phyloP scores from a whole-genome alignment of 345 rosid species.

The Corymbia maculata region DNA sequence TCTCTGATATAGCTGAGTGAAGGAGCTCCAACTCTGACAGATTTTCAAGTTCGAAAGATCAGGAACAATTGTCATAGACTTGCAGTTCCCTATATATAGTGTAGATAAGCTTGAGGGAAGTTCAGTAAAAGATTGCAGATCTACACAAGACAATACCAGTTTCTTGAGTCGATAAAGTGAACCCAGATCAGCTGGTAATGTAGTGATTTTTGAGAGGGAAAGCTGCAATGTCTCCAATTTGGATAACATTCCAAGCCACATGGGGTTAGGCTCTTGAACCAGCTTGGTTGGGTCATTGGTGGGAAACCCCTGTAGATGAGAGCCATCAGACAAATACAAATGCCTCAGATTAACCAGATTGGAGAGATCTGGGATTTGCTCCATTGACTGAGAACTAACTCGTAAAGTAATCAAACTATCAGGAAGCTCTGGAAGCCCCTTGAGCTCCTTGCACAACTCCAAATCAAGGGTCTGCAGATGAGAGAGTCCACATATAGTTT shows the following conservation, averaged over 20 bases:
- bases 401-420: neutral
- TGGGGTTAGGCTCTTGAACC: neutral
- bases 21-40: constrained; percentile 8
- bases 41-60: constrained; percentile 2
- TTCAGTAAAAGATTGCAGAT: neutral
- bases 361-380: constrained; percentile 2
- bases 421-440: constrained; percentile 1
- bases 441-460: constrained; percentile 1
- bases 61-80: constrained; percentile 4
- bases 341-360: neutral
- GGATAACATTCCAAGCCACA: constrained; percentile 5
- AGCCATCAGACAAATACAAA: constrained; percentile 1
- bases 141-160: constrained; percentile 7
- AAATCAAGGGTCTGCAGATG: constrained; percentile 3
- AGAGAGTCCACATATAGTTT: constrained; percentile 1
- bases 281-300: neutral
- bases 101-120: constrained; percentile 5
- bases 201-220: constrained; percentile 1
- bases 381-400: constrained; percentile 5
- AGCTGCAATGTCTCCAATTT: constrained; percentile 7
- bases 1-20: constrained; percentile 1
- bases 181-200: neutral
- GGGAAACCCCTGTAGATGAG: constrained; percentile 6
- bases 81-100: constrained; percentile 5
- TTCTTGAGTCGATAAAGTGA: constrained; percentile 1